phyloP scores from a whole-genome alignment of 176 grass and related monocot genomes.

The Rhynchospora pubera region DNA sequence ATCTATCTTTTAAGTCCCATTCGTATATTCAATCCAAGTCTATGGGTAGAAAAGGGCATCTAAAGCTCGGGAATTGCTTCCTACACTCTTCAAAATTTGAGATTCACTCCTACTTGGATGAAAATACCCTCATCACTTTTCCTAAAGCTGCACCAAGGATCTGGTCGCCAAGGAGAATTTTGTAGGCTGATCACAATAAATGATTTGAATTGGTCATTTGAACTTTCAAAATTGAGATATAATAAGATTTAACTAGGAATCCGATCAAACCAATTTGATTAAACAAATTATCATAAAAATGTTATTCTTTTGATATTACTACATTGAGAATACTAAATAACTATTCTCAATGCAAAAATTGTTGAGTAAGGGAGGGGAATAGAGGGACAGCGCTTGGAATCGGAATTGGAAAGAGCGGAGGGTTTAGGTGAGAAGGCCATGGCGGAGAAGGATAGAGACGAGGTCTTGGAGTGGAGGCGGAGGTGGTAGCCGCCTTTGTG shows the following conservation, averaged over 20 bases:
- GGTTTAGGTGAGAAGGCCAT: conserved; percentile 6
- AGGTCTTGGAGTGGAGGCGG: too few species aligned
- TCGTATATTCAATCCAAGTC: conserved; percentile 56
- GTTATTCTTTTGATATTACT: too few species aligned
- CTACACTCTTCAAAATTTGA: too few species aligned
- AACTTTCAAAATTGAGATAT: too few species aligned
- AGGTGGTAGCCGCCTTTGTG: too few species aligned
- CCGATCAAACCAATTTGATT: conserved; percentile 6
- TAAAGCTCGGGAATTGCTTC: too few species aligned
- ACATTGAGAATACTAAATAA: background rate
- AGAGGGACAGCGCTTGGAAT: background rate
- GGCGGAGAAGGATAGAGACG: too few species aligned
- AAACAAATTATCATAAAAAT: background rate
- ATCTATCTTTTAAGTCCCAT: conserved; percentile 37
- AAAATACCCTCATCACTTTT: too few species aligned
- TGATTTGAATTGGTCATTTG: too few species aligned
- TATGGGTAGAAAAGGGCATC: conserved; percentile 44
- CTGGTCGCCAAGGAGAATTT: conserved; percentile 57
- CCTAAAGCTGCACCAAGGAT: conserved; percentile 49
- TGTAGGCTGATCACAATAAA: background rate
- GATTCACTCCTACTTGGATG: too few species aligned
- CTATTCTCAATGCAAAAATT: background rate
- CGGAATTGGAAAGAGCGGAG: background rate
- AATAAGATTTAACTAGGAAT: too few species aligned
- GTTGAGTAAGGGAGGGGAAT: background rate